A percentile compares a stretch with the other conserved stretches of the same genome.
Evolutionary conservation across 208 protist genomes (phyloP).

Genomic region (Trypanosoma mega): DNA sequence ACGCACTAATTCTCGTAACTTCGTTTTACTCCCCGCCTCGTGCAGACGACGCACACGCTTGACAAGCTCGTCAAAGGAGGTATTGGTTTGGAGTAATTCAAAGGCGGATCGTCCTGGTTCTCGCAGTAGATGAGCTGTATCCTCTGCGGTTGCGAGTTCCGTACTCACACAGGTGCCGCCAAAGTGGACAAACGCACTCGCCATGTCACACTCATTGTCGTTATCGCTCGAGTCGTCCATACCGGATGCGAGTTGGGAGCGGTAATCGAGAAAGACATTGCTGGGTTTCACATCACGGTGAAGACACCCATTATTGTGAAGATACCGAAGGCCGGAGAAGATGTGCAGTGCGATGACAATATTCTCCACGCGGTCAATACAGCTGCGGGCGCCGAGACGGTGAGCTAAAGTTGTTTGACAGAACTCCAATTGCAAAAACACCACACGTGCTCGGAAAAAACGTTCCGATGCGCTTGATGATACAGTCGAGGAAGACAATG

Average conservation of each 20-base stretch:
- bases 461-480: constrained; percentile 1
- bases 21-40: not conserved
- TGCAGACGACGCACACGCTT: constrained; percentile 5
- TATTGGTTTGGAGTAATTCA: constrained; percentile 12
- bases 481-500: not conserved
- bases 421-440: constrained; percentile 89
- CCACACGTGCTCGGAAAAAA: constrained; percentile 50
- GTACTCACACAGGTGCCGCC: not conserved
- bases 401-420: constrained; percentile 78
- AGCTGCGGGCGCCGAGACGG: constrained; percentile 37
- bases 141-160: not conserved
- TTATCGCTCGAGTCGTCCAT: constrained; percentile 15
- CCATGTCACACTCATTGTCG: constrained; percentile 22
- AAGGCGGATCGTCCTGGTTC: constrained; percentile 6
- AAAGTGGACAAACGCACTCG: constrained; percentile 27
- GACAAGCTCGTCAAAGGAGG: constrained; percentile 1
- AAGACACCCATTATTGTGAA: constrained; percentile 63
- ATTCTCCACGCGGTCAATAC: constrained; percentile 74
- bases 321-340: constrained; percentile 54
- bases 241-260: constrained; percentile 45
- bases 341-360: constrained; percentile 74
- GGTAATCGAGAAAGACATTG: constrained; percentile 85
- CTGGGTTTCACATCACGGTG: constrained; percentile 88
- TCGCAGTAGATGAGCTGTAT: not conserved
- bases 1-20: constrained; percentile 1